A percentile compares a stretch with the other conserved stretches of the same genome.
Evolutionary conservation across 2,329 filamentous ascomycete genomes (phyloP).

Genomic region (Cladophialophora psammophila): DNA sequence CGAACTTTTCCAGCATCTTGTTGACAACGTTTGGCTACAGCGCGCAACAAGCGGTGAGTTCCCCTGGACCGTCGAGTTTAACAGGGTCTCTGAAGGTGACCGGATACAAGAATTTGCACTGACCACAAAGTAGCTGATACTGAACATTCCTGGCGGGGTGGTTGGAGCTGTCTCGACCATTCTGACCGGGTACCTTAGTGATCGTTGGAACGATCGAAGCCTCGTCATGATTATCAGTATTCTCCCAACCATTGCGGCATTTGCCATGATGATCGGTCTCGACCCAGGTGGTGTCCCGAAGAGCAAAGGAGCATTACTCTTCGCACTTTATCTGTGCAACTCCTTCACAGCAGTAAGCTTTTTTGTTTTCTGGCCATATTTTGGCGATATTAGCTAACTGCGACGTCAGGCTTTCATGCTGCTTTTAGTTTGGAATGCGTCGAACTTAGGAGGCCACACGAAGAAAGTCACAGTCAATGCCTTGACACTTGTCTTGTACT

Average conservation of each 20-base stretch:
- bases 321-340: conserved; percentile 56
- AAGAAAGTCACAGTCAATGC: conserved; percentile 57
- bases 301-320: conserved; percentile 52
- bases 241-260: conserved; percentile 57
- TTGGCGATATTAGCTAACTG: neutral
- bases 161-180: conserved; percentile 54
- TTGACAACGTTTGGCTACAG: conserved; percentile 55
- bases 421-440: conserved; percentile 57
- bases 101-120: neutral
- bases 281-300: conserved; percentile 44
- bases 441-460: conserved; percentile 57
- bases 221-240: conserved; percentile 54
- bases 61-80: neutral
- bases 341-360: conserved; percentile 48
- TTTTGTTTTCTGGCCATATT: neutral
- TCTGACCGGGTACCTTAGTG: conserved; percentile 50
- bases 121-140: conserved; percentile 44
- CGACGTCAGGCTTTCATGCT: conserved; percentile 48
- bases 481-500: conserved; percentile 53
- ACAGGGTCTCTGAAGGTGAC: neutral
- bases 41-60: conserved; percentile 47
- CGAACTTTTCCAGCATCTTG: conserved; percentile 54
- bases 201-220: conserved; percentile 51
- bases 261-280: conserved; percentile 43
- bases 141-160: conserved; percentile 55